Percentiles rank a stretch among this genome's conserved stretches.
Conservation (phyloP, 129 eudicot species). For the Lactuca sativa region DNA sequence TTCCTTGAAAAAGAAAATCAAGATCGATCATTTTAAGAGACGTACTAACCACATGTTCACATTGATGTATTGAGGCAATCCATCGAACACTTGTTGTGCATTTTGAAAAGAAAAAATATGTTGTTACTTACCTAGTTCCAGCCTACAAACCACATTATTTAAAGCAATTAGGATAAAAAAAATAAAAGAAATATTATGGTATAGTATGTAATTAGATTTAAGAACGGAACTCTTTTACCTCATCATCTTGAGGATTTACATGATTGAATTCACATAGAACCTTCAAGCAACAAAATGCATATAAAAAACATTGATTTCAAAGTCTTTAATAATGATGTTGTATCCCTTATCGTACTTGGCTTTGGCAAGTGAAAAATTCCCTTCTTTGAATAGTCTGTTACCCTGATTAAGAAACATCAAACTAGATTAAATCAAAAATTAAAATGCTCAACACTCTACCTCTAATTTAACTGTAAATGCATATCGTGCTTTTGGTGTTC, state of each 20-base stretch:
- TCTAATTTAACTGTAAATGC: background rate
- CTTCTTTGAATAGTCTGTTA: slow-evolving; percentile 98
- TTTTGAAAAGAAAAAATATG: too few relatives aligned
- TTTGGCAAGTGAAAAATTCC: slow-evolving; percentile 87
- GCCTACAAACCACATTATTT: too few relatives aligned
- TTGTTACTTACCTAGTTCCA: too few relatives aligned
- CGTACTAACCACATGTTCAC: too few relatives aligned
- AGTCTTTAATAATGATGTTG: background rate
- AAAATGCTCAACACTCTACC: too few relatives aligned
- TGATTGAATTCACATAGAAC: slow-evolving; percentile 98
- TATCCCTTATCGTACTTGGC: slow-evolving; percentile 96
- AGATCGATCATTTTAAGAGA: background rate
- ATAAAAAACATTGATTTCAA: background rate
- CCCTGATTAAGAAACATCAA: slow-evolving; percentile 60
- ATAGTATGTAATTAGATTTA: too few relatives aligned
- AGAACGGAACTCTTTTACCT: slow-evolving; percentile 73
- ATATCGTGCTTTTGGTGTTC: slow-evolving; percentile 95
- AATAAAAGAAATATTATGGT: too few relatives aligned
- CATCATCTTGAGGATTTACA: slow-evolving; percentile 96
- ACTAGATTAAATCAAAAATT: too few relatives aligned
- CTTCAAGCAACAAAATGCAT: slow-evolving; percentile 35
- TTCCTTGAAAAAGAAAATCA: background rate
- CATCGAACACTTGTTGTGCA: too few relatives aligned
- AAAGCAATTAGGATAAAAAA: too few relatives aligned
- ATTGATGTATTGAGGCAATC: too few relatives aligned